Evolutionary conservation across 345 rosid genomes (phyloP).

Genomic region (Litchi chinensis): DNA sequence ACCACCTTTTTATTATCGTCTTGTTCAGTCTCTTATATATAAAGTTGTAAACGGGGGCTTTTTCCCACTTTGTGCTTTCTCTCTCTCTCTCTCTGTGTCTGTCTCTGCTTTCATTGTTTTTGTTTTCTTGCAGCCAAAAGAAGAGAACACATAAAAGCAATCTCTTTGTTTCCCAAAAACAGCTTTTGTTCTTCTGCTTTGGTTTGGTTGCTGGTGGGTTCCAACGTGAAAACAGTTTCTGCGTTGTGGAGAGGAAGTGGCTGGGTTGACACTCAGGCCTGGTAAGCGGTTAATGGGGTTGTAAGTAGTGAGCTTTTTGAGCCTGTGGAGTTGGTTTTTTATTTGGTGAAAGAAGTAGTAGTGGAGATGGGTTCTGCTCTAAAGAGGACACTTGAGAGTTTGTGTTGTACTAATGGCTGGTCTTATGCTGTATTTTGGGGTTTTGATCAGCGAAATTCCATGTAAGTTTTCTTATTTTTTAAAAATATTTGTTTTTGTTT

Average conservation of each 20-base stretch:
- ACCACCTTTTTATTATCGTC: not conserved
- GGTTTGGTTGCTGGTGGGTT: not conserved
- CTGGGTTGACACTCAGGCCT: not conserved
- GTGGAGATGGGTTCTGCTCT: conserved; percentile 44
- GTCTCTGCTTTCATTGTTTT: not conserved
- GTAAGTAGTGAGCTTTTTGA: conserved; percentile 18
- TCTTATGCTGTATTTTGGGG: conserved; percentile 84
- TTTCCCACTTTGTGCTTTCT: conserved; percentile 29
- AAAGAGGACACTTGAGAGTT: conserved; percentile 58
- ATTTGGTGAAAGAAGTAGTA: conserved; percentile 28
- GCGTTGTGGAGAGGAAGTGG: not conserved
- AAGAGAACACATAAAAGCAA: not conserved
- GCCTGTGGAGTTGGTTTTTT: conserved; percentile 26
- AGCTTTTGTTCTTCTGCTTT: not conserved
- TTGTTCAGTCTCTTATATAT: conserved; percentile 17
- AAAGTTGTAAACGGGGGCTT: conserved; percentile 27
- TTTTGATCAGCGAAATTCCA: conserved; percentile 64
- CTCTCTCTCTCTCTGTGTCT: not conserved
- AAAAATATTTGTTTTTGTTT: not conserved
- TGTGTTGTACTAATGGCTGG: conserved; percentile 85
- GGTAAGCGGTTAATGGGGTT: conserved; percentile 23
- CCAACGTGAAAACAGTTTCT: conserved; percentile 1
- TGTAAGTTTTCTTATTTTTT: conserved; percentile 42
- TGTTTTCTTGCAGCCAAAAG: not conserved
- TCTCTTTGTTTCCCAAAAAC: not conserved